Evolutionary conservation across 2,329 filamentous ascomycete species (phyloP), one percentile per base, ranked within the genome.

Genomic region (Dactylellina cionopaga): DNA sequence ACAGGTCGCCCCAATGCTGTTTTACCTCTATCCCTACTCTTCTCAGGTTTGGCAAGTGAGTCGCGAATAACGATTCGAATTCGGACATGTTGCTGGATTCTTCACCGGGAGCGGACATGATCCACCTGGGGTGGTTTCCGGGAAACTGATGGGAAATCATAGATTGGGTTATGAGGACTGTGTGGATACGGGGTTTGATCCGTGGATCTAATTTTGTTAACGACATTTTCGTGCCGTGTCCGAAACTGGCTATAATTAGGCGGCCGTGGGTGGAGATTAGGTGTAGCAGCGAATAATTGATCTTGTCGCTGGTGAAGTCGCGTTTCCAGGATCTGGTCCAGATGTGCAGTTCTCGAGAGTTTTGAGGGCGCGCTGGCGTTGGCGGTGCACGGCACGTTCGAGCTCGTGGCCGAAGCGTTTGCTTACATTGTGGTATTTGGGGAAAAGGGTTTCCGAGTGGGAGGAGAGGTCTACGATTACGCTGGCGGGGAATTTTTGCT

Each of bases 151-250:
- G 24, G 2, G 58, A 51, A 37, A 63, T 64, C 43, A 71, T 46
- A 15, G 51, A 52, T 19, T 63, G 56, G 4, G 66, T 64, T 15
- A 71, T 63, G 33, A 71, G 59, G 15, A 71, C 24, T n/a, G 39
- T 51, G 5, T n/a, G 31, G 19, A 71, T 64, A 17, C 47, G 51
- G 5, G 49, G 29, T 47, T 47, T 43, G 22, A 71, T 46, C 1
- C 58, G 58, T 4, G 25, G 17, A 29, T 71, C 66, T 0, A 64
- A 25, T 6, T 24, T 44, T 1, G 13, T 17, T n/a, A 71, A 29
- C 7, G 46, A 51, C n/a, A 46, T 52, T n/a, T 52, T 19, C 35
- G 37, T 59, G 19, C 47, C 64, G 25, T 35, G 51, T 1, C 66
- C 66, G 51, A 58, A 64, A 17, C 58, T 33, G 17, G 58, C 51